Base-by-base conservation (phyloP, 169 alveolate genomes). In the Cryptosporidium ryanae region DNA sequence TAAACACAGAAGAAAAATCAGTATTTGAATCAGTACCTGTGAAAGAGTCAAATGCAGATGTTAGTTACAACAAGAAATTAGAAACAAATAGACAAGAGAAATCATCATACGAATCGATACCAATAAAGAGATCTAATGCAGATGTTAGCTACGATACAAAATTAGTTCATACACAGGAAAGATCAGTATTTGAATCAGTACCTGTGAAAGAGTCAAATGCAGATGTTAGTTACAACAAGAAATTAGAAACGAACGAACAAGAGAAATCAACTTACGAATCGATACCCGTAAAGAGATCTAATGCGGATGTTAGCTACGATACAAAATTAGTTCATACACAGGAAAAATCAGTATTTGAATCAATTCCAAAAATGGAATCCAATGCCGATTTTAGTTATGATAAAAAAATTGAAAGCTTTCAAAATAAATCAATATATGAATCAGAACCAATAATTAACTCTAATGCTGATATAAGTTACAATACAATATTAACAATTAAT, bases 351-450 rank as follows among this genome's bases (percentile, higher is more conserved):
- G 55, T 52, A 23, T 68, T 46, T 52, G 83, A 68, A 31, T 68
- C 83, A 32, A 29, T 27, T 2, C 83, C 83, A 6, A 50, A 32
- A 7, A 17, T 8, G 8, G 49, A 48, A 3, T 38, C 50, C 4
- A 49, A 27, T 18, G 83, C 83, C 6, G 83, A 68, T 55, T 66
- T 68, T 4, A 68, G 67, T 8, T 68, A 68, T 68, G 34, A 68
- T 38, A 25, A 38, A 34, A 68, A 68, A 0, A 44, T 65, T 34
- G 46, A 2, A 0, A 8, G 17, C 21, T 5, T 18, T 18, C 27
- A 21, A n/a, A 49, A 67, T 8, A 67, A 50, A 5, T 67, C 82
- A 38, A 43, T 67, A 13, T 67, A 25, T 50, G 65, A 67, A 13
- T 67, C 82, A 46, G 65, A 50, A 15, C 82, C 82, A 2, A 3